Base-by-base conservation (phyloP, 2,329 filamentous ascomycete genomes). In the Colletotrichum somersetense region DNA sequence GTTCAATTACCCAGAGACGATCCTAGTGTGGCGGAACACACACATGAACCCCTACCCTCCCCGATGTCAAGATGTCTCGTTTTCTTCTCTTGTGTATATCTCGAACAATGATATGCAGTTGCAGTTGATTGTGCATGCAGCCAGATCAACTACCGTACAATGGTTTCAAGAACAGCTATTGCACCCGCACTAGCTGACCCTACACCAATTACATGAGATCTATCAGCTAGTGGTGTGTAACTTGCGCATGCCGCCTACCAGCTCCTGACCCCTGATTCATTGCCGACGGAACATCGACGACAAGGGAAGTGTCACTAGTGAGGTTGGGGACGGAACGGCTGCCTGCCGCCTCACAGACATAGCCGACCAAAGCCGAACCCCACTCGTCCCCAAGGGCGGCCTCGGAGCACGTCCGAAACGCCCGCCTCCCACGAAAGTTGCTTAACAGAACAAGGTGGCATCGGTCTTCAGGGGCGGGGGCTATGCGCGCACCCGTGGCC, bases 301-400 rank as follows among this genome's bases (percentile, higher is more conserved):
- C 30, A 35, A 35, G 30, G 30, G 16, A 26, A 26, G 26, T 26
- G 26, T 26, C 26, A 26, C 26, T 26, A 26, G 26, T 26, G 26
- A 26, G 26, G 26, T 26, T 26, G 26, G 26, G 26, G 26, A 26
- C 26, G 3, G 26, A 33, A 33, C 7, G 30, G 8, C 52, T 5
- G 52, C 26, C 16, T n/a, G 33, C 33, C 18, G 18, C 42, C 18
- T 18, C 16, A 30, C 30, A 30, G 30, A 44, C 18, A 53, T 53
- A 58, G 61, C 61, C 67, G 67, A 55, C 33, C 23, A 23, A 58
- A 69, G 67, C 67, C 52, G 67, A 63, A 16, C 55, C 38, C 44
- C 56, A 20, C 56, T 42, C 40, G 11, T 23, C 38, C 10, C 23
- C 48, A 30, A 53, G 18, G 35, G 18, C 59, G 42, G 18, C 18